Evolutionary conservation across 768 basidiomycete genomes (phyloP), one percentile per base, ranked within the genome.

Genomic region (Gyrodon lividus): DNA sequence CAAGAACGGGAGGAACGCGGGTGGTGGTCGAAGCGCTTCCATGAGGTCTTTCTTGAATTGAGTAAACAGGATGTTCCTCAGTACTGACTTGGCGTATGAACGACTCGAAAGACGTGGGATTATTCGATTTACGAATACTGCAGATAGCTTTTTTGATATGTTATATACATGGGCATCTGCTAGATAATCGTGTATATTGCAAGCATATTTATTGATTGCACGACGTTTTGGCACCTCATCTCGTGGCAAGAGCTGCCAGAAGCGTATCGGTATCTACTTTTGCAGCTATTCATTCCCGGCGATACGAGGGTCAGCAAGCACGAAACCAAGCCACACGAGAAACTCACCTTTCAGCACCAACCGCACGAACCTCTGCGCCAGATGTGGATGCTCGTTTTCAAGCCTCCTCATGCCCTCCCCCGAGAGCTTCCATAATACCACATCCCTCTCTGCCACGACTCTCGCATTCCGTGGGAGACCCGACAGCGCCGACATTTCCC

Each of bases 401-500:
- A 99, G 63, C 56, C 70, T 62, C 34, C 75, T 74, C 61, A 97
- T 69, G 43, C 75, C 77, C 46, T 77, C 75, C 3, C 65, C 71
- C 52, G 81, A 82, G 40, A 98, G 70, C 69, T 79, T 86, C 96
- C 96, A 99, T 45, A 98, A 57, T 13, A 86, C 80, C 6, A 82
- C 85, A 7, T 83, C 77, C 5, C 83, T 76, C 68, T 98, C 96
- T 3, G 88, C 91, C 0, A 86, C 74, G 31, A 91, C 91, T 4
- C 87, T 90, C 22, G 94, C 88, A 64, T 97, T 98, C 43, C 96
- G 77, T 16, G 83, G 77, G 17, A 86, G 75, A 19, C 83, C 83
- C 8, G 93, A 85, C 12, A 99, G 72, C 33, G 88, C 89, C 0
- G 91, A 86, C 46, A 99, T 68, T 69, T 98, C 96, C 0, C 96